A percentile compares a stretch with the other conserved stretches of the same genome.
Evolutionary conservation across 2,329 filamentous ascomycete genomes (phyloP).

Genomic region (Claviceps maximensis): DNA sequence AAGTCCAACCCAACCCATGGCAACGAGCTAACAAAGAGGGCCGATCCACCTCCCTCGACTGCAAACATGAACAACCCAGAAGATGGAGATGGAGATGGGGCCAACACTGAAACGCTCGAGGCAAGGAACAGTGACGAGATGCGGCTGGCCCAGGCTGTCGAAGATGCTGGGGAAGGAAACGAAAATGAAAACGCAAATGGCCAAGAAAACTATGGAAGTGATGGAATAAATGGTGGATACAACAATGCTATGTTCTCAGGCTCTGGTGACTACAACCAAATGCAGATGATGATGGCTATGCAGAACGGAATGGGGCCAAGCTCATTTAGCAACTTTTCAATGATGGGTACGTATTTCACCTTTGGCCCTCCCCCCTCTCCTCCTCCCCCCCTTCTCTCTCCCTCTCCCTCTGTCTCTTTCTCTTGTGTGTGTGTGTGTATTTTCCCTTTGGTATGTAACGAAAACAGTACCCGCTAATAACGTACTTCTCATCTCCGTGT

Average conservation of each 20-base stretch:
- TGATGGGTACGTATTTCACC: constrained; percentile 64
- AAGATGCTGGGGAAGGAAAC: constrained; percentile 12
- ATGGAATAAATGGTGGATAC: constrained; percentile 34
- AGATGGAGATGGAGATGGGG: constrained; percentile 5
- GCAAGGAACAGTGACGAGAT: background rate
- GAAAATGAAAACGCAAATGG: constrained; percentile 17
- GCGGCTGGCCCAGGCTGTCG: constrained; percentile 6
- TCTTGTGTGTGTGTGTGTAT: background rate
- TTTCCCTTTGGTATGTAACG: background rate
- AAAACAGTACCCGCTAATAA: background rate
- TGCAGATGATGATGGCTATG: constrained; percentile 73
- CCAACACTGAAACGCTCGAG: background rate
- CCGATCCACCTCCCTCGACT: background rate
- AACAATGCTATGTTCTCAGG: constrained; percentile 45
- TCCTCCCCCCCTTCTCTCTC: no score
- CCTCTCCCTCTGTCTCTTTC: no score
- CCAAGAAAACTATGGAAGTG: constrained; percentile 21
- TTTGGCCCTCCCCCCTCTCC: no score
- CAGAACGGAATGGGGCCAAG: constrained; percentile 49
- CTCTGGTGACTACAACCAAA: constrained; percentile 57
- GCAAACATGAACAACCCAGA: background rate
- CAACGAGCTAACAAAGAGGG: background rate
- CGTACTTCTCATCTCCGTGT: constrained; percentile 14
- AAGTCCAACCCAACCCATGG: background rate
- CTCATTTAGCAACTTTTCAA: constrained; percentile 48